Evolutionary conservation across 2,329 filamentous ascomycete species (phyloP), one percentile per base, ranked within the genome.

Genomic region (Neurospora sp.): DNA sequence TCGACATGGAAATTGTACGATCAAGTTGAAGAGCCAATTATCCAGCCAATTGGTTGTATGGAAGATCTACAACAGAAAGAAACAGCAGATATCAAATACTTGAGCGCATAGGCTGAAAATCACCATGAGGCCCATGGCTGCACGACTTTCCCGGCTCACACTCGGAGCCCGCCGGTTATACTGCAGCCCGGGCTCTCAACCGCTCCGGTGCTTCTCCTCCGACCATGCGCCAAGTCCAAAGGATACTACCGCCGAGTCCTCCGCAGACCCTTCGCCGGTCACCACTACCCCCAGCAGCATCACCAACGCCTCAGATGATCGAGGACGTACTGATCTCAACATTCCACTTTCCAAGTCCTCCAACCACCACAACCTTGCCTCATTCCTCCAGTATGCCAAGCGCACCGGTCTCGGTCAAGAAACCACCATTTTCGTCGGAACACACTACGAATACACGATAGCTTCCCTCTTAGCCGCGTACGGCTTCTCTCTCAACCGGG

Each of bases 361-460:
- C 41, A 10, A 87, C 66, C 92, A 94, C 78, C 81, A 87, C 73
- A 85, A 90, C 75, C 83, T 93, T 4, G 74, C 82, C 1, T 87
- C 88, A 0, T 95, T 93, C 77, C 78, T 91, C 37, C 81, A 84
- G 36, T 89, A 93, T 77, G 89, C 89, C 5, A 77, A 83, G 23
- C 85, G 85, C 67, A 84, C 81, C 0, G 82, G 84, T 0, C 82
- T 93, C 28, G 83, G 87, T 72, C 78, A 81, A 0, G 80, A 78
- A 4, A 88, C 86, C 17, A 88, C 87, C 0, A 84, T 88, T 65
- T 94, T 89, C 77, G 82, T 89, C 57, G 92, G 92, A 73, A 95
- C 91, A 0, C 87, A 86, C 77, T 95, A 92, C 81, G 92, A 96
- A 79, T 95, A 95, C 81, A 88, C 83, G 0, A 86, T 88, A 3